A percentile compares a stretch with the other conserved stretches of the same genome.
Evolutionary conservation across 148 eudicot genomes (phyloP).

Genomic region (Hydrangea macrophylla): DNA sequence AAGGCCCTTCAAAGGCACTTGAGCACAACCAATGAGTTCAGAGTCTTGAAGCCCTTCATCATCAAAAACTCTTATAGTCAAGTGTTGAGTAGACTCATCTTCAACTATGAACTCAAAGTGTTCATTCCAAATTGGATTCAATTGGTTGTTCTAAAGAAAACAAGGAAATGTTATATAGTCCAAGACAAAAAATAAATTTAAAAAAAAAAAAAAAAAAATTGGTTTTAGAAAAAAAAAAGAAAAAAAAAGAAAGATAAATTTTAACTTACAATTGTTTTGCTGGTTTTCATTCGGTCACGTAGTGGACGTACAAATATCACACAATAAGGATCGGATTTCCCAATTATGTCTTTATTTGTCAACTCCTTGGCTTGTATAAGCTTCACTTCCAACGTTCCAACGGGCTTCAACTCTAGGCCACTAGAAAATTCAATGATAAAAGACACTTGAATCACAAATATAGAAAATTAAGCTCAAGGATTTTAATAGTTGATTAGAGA

Average conservation of each 20-base stretch:
- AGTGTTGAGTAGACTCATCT: slow-evolving; percentile 66
- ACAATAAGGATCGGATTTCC: slow-evolving; percentile 91
- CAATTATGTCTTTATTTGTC: slow-evolving; percentile 72
- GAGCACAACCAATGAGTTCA: slow-evolving; percentile 76
- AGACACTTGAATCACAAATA: not conserved
- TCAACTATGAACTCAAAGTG: slow-evolving; percentile 87
- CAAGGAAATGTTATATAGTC: not conserved
- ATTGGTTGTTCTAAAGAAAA: slow-evolving; percentile 53
- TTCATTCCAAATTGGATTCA: slow-evolving; percentile 93
- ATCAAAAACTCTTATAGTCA: slow-evolving; percentile 75
- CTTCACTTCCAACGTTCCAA: slow-evolving; percentile 72
- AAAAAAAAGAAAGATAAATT: not conserved
- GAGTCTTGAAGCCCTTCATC: slow-evolving; percentile 90
- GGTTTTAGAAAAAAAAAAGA: not conserved
- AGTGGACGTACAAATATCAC: slow-evolving; percentile 72
- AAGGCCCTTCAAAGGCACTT: slow-evolving; percentile 46
- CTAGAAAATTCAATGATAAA: slow-evolving; percentile 28
- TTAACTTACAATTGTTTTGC: slow-evolving; percentile 73
- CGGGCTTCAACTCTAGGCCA: slow-evolving; percentile 71
- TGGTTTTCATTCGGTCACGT: slow-evolving; percentile 53
- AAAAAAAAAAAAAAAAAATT: not conserved
- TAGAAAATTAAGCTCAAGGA: not conserved
- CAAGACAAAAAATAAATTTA: slow-evolving; percentile 1
- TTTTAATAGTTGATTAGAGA: no score
- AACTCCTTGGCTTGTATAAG: slow-evolving; percentile 82